Conservation (phyloP, 2,329 filamentous ascomycete genomes). For the Fusarium siculi region DNA sequence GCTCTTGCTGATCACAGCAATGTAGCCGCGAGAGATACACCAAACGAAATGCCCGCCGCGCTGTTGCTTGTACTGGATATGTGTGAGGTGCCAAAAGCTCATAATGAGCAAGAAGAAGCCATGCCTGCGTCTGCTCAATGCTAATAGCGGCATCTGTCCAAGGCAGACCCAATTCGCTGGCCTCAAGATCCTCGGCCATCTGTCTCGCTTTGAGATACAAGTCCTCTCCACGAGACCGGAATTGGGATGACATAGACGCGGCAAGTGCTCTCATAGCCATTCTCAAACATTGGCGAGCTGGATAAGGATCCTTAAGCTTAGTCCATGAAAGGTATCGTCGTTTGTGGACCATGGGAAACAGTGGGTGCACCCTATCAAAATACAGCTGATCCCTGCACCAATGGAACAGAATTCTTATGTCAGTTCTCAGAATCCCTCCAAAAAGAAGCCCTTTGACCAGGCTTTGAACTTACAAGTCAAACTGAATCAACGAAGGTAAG, state of each 20-base stretch:
- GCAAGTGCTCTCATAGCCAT: neutral
- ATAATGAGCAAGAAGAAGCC: neutral
- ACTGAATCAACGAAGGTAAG: neutral
- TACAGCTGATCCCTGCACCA: neutral
- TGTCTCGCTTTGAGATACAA: neutral
- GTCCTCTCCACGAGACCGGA: neutral
- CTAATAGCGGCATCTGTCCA: neutral
- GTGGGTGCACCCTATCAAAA: neutral
- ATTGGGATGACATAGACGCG: neutral
- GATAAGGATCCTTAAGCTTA: neutral
- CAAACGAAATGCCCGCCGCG: neutral
- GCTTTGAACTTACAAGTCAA: neutral
- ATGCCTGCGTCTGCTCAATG: neutral
- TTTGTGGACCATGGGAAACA: neutral
- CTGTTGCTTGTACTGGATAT: neutral
- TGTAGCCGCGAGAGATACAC: neutral
- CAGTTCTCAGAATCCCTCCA: neutral
- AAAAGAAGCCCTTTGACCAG: neutral
- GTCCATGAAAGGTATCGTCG: neutral
- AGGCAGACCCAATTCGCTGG: neutral
- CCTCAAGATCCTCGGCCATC: neutral
- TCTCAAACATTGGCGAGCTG: neutral
- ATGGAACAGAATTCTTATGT: neutral
- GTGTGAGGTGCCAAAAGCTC: neutral
- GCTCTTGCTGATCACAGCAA: neutral